Base-by-base conservation (phyloP, 1,139 yeast genomes). In the Pneumocystis sp. region DNA sequence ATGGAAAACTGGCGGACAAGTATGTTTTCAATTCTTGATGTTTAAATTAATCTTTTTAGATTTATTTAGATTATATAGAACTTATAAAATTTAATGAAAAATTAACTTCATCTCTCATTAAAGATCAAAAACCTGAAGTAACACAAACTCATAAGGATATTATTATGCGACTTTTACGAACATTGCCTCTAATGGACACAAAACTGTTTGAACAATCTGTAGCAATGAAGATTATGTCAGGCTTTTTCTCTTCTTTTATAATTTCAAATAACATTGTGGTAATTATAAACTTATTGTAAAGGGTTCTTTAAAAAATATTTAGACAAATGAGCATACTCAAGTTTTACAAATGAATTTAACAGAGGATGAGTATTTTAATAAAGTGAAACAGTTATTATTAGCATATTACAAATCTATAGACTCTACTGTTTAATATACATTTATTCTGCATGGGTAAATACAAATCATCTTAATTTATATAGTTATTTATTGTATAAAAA, bases 1-100 rank as follows among this genome's bases (percentile, higher is more conserved):
- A 34, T 89, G 95, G 93, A 74, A 75, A n/a, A 73, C 75, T 8
- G 80, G 80, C n/a, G 80, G 79, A 1, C 74, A 73, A 63, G 70
- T 78, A 17, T 78, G 76, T 64, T 67, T 73, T 39, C 76, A 73
- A 64, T 78, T 64, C 70, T 73, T 21, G 65, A 63, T 3, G 67
- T 71, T 10, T 59, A 67, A 40, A 63, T 62, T 50, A 50, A 61
- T 15, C 34, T 39, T 42, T 44, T 44, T 17, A 40, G 61, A 12
- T 37, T 44, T 39, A 40, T 60, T 21, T 39, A 29, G 61, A 62
- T 59, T 62, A 59, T 29, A 39, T 40, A 25, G 60, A 62, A 44
- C 60, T 62, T 42, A 12, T 60, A 29, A 59, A 59, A 59, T 21
- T 42, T 29, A 25, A 29, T 21, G 61, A 59, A 5, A 21, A 15